These are phyloP conservation scores for Letharia columbiana DNA, from an alignment of 495 filamentous ascomycete species.

Conservation along the genomic window DNA sequence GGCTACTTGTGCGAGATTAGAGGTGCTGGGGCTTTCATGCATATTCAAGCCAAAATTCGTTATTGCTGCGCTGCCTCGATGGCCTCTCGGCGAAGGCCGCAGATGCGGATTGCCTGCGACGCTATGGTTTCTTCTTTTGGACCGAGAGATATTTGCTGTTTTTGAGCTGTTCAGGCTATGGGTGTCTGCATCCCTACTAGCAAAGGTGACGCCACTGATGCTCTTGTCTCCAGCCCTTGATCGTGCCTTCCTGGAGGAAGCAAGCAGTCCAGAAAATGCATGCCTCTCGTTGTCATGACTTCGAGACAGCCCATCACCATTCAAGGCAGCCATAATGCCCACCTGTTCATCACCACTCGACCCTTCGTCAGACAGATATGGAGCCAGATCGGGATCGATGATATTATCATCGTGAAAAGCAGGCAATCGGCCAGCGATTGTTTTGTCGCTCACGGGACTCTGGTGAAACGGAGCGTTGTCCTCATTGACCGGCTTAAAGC, in stretches of 20 bases:
- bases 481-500: slow-evolving; percentile 51
- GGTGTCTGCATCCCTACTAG: slow-evolving; percentile 53
- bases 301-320: slow-evolving; percentile 40
- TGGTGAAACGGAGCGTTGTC: slow-evolving; percentile 88
- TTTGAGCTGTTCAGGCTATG: slow-evolving; percentile 50
- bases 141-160: slow-evolving; percentile 43
- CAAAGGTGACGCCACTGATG: slow-evolving; percentile 50
- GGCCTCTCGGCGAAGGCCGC: slow-evolving; percentile 56
- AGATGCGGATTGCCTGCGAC: slow-evolving; percentile 61
- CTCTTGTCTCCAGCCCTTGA: slow-evolving; percentile 65
- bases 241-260: slow-evolving; percentile 62
- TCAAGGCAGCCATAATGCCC: slow-evolving; percentile 71
- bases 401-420: slow-evolving; percentile 97
- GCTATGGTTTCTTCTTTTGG: slow-evolving; percentile 68
- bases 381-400: slow-evolving; percentile 91
- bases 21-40: slow-evolving; percentile 21
- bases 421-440: slow-evolving; percentile 58
- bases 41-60: slow-evolving; percentile 14
- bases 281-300: slow-evolving; percentile 48
- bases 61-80: slow-evolving; percentile 32
- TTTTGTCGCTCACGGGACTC: slow-evolving; percentile 53
- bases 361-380: slow-evolving; percentile 90
- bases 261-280: slow-evolving; percentile 46
- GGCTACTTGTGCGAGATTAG: slow-evolving; percentile 20
- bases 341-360: slow-evolving; percentile 88